Evolutionary conservation across 2,329 filamentous ascomycete species (phyloP).

Genomic region (Colletotrichum agaves): DNA sequence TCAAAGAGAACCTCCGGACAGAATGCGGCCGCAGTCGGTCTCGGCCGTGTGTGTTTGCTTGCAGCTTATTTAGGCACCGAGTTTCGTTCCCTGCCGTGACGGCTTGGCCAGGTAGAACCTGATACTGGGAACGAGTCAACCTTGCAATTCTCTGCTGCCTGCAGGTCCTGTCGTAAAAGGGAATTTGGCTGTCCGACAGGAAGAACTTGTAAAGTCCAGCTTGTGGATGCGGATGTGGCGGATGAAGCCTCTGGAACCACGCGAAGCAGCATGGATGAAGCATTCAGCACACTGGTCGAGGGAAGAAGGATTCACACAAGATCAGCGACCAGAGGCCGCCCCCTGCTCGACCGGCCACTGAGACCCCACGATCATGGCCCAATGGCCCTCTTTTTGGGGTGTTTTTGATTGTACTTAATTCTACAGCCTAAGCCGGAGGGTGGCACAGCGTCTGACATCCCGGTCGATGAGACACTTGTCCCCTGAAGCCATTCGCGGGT

Average conservation of each 20-base stretch:
- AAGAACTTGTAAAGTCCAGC: neutral
- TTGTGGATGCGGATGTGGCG: neutral
- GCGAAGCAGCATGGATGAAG: conserved; percentile 4
- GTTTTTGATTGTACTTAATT: neutral
- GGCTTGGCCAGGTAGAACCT: neutral
- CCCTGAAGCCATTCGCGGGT: conserved; percentile 24
- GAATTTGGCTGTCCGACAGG: no score
- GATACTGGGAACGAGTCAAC: neutral
- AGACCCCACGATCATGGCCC: neutral
- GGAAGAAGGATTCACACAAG: conserved; percentile 10
- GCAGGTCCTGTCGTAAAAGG: neutral
- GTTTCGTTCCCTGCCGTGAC: neutral
- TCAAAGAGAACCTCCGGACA: no score
- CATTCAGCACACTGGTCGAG: neutral
- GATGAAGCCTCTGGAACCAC: neutral
- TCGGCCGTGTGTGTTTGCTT: neutral
- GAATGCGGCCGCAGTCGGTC: neutral
- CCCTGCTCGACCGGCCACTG: neutral
- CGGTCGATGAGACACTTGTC: neutral
- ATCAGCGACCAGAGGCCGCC: neutral
- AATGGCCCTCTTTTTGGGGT: neutral
- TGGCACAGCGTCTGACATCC: conserved; percentile 16
- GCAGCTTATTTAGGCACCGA: conserved; percentile 10
- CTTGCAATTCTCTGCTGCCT: neutral
- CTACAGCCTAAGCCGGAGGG: conserved; percentile 2